Base-by-base conservation (phyloP, 805 yeast genomes). In the Nakazawaea siamensis region DNA sequence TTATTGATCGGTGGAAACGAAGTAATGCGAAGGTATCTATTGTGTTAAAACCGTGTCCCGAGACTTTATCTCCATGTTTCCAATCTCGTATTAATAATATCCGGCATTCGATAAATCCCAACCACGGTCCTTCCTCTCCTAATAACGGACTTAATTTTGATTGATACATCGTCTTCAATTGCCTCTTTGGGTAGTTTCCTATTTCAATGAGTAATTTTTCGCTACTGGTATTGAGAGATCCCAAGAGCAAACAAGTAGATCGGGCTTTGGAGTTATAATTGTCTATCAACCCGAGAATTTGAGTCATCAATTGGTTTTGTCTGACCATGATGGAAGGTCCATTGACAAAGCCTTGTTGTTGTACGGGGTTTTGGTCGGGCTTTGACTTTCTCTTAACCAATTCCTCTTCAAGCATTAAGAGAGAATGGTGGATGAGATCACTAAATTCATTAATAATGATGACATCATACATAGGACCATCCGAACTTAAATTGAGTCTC, bases 51-150 rank as follows among this genome's bases (percentile, higher is more conserved):
- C n/a, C n/a, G n/a, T n/a, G n/a, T n/a, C n/a, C n/a, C n/a, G n/a
- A n/a, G n/a, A n/a, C n/a, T n/a, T n/a, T n/a, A n/a, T n/a, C n/a
- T n/a, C n/a, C n/a, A 12, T 34, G 21, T n/a, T 18, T 15, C 40
- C 40, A 37, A 25, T 37, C 37, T 25, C 33, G 28, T 18, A 24
- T 33, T 18, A 37, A 18, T n/a, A 24, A 9, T 3, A 37, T 37
- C 14, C 40, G 18, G 3, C 31, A 16, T n/a, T 37, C 37, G 13
- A 37, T 20, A 13, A 33, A 26, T 2, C 31, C 34, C n/a, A 21
- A 12, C 40, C 40, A 37, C 13, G 40, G 34, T 14, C 13, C 24
- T 17, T 29, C 36, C 9, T 33, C 37, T 17, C 40, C 40, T n/a
- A 37, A 17, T 8, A 33, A 18, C 3, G 40, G 37, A 11, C 20